Conservation (phyloP, 2,329 filamentous ascomycete species). For the Zymoseptoria ardabiliae region DNA sequence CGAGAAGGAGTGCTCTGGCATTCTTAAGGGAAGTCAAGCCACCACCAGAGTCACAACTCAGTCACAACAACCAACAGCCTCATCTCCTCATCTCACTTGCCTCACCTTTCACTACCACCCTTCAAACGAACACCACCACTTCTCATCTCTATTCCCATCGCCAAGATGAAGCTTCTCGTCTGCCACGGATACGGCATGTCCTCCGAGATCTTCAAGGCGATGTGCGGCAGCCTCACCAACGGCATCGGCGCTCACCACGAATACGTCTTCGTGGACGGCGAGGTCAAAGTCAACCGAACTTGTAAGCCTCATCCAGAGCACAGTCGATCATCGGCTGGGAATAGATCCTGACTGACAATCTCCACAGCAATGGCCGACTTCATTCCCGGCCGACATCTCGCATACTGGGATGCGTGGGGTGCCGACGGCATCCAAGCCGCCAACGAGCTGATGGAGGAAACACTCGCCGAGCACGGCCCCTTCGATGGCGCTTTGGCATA, state of each 20-base stretch:
- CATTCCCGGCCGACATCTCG: conserved; percentile 2
- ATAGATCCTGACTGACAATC: background rate
- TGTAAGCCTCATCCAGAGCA: background rate
- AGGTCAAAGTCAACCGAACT: conserved; percentile 4
- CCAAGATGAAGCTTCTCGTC: conserved; percentile 1
- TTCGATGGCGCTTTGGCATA: background rate
- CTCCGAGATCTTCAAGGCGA: conserved; percentile 3
- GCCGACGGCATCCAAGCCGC: conserved; percentile 1
- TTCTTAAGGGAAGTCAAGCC: background rate
- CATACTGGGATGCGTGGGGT: conserved; percentile 3
- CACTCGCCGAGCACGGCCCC: background rate
- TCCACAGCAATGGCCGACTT: conserved; percentile 2
- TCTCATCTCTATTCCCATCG: background rate
- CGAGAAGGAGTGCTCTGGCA: background rate
- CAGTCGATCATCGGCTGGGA: background rate
- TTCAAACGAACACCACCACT: background rate
- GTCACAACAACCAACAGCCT: background rate
- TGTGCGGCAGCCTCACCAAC: background rate
- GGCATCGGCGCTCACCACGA: conserved; percentile 1
- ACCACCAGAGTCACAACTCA: background rate
- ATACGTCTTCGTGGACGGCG: conserved; percentile 2
- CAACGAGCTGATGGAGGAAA: conserved; percentile 3
- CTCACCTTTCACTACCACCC: background rate
- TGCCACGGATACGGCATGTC: conserved; percentile 2
- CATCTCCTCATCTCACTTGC: background rate